A percentile compares a stretch with the other conserved stretches of the same genome.
Evolutionary conservation across 768 basidiomycete genomes (phyloP).

Genomic region (Tricholoma sp.): DNA sequence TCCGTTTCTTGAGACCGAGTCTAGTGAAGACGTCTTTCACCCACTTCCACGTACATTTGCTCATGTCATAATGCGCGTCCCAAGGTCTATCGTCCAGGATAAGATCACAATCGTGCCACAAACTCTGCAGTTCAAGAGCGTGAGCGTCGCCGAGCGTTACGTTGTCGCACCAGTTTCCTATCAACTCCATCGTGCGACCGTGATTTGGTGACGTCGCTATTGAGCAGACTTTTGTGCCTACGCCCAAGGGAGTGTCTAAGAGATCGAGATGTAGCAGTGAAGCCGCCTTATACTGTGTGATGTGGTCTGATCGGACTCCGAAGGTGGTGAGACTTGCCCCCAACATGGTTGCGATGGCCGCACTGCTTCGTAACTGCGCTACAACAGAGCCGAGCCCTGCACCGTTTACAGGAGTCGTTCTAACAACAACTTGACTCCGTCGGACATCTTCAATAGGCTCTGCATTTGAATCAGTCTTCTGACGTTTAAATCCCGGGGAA

Average conservation of each 20-base stretch:
- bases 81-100: conserved; percentile 1
- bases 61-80: conserved; percentile 2
- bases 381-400: conserved; percentile 2
- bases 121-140: not conserved
- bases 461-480: not conserved
- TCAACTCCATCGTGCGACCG: not conserved
- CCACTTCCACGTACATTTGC: conserved; percentile 2
- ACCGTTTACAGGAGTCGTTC: not conserved
- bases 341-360: not conserved
- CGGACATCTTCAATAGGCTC: not conserved
- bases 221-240: not conserved
- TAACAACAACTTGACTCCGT: not conserved
- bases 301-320: not conserved
- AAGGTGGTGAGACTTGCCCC: not conserved
- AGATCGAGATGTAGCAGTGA: not conserved
- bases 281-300: not conserved
- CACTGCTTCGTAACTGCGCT: conserved; percentile 1
- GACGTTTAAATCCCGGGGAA: too few relatives aligned
- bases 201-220: not conserved
- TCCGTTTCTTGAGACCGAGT: not conserved
- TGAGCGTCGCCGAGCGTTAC: not conserved
- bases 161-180: conserved; percentile 1
- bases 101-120: not conserved
- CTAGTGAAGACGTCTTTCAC: not conserved
- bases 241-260: not conserved